Evolutionary conservation across 192 early-diverging fungal genomes (phyloP).

Genomic region (Umbelopsis ramanniana): DNA sequence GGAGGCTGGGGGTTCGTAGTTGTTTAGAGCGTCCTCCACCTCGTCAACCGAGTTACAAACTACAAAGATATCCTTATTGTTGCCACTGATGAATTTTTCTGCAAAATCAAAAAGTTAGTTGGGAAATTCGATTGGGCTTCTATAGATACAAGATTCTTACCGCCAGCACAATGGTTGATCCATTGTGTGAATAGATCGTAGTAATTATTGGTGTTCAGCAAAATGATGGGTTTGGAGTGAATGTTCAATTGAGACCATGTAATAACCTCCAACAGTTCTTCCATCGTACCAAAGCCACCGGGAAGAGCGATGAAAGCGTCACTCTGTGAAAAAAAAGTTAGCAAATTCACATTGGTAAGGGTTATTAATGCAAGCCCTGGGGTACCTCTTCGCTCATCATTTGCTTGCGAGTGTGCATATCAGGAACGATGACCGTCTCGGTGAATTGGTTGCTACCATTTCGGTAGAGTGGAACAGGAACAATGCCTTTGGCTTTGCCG

Average conservation of each 20-base stretch:
- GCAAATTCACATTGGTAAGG: not conserved
- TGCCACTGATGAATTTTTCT: slow-evolving; percentile 66
- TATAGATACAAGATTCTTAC: slow-evolving; percentile 24
- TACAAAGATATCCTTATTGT: slow-evolving; percentile 55
- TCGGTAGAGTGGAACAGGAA: slow-evolving; percentile 66
- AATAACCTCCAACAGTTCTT: slow-evolving; percentile 84
- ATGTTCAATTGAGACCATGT: slow-evolving; percentile 84
- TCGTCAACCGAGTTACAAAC: slow-evolving; percentile 65
- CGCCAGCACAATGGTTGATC: slow-evolving; percentile 63
- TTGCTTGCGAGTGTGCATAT: slow-evolving; percentile 86
- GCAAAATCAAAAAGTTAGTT: not conserved
- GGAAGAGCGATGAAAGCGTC: slow-evolving; percentile 84
- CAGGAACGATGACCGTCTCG: slow-evolving; percentile 63
- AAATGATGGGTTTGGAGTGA: slow-evolving; percentile 79
- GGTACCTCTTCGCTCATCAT: slow-evolving; percentile 68
- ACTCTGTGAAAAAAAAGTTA: slow-evolving; percentile 30
- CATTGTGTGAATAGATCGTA: slow-evolving; percentile 69
- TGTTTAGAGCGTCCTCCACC: slow-evolving; percentile 55
- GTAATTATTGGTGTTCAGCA: slow-evolving; percentile 80
- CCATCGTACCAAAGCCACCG: slow-evolving; percentile 87
- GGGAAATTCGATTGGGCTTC: not conserved
- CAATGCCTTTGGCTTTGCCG: slow-evolving; percentile 75
- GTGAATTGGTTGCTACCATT: slow-evolving; percentile 40
- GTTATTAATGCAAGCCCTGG: not conserved
- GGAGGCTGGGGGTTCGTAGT: slow-evolving; percentile 49